Evolutionary conservation across 257 asterid species (phyloP), one percentile per base, ranked within the genome.

Genomic region (Nicotiana paniculata): DNA sequence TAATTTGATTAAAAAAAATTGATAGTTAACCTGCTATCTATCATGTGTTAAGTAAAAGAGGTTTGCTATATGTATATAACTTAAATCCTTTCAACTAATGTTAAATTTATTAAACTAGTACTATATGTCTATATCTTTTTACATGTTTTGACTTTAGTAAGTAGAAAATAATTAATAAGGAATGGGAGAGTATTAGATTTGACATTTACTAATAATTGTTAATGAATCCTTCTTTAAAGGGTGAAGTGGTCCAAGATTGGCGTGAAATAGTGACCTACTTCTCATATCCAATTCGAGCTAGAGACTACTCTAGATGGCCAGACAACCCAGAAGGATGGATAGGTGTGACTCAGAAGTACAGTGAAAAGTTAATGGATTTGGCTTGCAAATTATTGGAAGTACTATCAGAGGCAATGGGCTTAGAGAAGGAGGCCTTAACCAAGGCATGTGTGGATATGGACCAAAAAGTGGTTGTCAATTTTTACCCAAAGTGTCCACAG

Each of bases 281-380:
- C 66, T 87, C 98, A 0, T 93, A 93, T 80, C 99, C 98, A 5
- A 82, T 91, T 1, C 80, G 85, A 58, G 81, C 88, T 1, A 90
- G 98, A 16, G 98, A 94, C 88, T 94, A 91, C 82, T 85, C 97
- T 2, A 87, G 95, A 75, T 94, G 97, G 98, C 97, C 97, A 6
- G 93, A 91, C 77, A 90, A 89, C 84, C 99, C 99, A 0, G 92
- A 84, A 43, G 90, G 83, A 3, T 96, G 97, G 99, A 93, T 87
- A 59, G 79, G 80, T 1, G 93, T 85, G 83, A 91, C 93, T 0
- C 88, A 87, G 81, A 75, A 81, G 0, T 96, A 94, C 79, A 91
- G 97, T 64, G 86, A 85, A 64, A 84, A 87, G 26, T 11, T 96
- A 46, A 94, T 94, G 97, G 90, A 80, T 0, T 64, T 94, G 6